Evolutionary conservation across 75 land plant species (phyloP).

Genomic region (Ceratopteris richardii): DNA sequence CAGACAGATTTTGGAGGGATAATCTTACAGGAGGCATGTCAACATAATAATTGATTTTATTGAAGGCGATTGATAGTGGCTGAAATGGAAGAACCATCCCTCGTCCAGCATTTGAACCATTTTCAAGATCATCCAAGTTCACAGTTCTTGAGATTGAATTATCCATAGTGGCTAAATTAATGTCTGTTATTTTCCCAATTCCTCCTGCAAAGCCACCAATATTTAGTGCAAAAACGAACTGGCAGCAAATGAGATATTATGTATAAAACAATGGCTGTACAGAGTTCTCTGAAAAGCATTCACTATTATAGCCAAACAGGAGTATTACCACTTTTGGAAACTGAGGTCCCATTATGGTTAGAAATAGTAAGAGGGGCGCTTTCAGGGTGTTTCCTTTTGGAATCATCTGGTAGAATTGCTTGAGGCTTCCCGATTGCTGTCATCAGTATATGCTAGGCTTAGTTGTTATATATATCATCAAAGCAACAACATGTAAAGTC

Average conservation of each 20-base stretch:
- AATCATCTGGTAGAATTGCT: slow-evolving; percentile 15
- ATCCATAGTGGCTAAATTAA: background rate
- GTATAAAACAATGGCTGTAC: background rate
- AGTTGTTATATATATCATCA: background rate
- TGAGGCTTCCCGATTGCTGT: slow-evolving; percentile 24
- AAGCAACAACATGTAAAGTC: background rate
- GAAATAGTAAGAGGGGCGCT: too few relatives aligned
- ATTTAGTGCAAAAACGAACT: background rate
- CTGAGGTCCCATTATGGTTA: too few relatives aligned
- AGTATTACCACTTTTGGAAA: too few relatives aligned
- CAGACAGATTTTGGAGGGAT: background rate
- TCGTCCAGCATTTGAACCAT: slow-evolving; percentile 6
- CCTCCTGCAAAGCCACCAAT: background rate
- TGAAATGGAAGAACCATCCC: slow-evolving; percentile 80
- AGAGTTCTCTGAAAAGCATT: background rate
- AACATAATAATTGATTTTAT: slow-evolving; percentile 60
- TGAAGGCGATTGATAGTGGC: slow-evolving; percentile 61
- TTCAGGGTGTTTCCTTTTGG: too few relatives aligned
- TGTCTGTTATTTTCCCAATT: background rate
- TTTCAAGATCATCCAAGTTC: background rate
- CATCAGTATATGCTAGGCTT: background rate
- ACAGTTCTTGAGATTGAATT: background rate
- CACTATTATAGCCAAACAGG: slow-evolving; percentile 5
- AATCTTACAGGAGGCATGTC: slow-evolving; percentile 67
- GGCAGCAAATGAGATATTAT: background rate